Conservation (phyloP, 495 filamentous ascomycete genomes). For the Pyronema omphalodes region DNA sequence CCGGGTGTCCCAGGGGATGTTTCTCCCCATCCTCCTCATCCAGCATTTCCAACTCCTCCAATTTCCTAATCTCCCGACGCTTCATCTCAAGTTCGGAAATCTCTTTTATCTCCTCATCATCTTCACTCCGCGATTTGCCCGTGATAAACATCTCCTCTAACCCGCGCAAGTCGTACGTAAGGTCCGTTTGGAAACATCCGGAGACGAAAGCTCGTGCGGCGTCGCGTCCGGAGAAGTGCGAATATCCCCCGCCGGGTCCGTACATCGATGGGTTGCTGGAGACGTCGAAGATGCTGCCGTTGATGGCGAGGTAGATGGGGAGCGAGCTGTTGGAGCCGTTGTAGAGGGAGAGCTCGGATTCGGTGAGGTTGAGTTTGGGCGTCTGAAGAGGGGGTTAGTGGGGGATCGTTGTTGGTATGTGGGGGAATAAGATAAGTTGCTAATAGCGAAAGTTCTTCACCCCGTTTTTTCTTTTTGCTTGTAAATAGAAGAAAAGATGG, state of each 20-base stretch:
- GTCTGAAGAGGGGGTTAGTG: background rate
- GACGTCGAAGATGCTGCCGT: slow-evolving; percentile 91
- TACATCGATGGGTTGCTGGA: slow-evolving; percentile 54
- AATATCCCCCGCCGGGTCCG: slow-evolving; percentile 77
- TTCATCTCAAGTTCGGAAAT: slow-evolving; percentile 35
- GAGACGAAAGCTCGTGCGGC: slow-evolving; percentile 86
- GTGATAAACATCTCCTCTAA: slow-evolving; percentile 82
- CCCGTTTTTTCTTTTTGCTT: too few relatives aligned
- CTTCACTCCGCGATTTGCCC: slow-evolving; percentile 41
- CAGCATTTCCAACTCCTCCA: slow-evolving; percentile 31
- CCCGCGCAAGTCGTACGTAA: slow-evolving; percentile 62
- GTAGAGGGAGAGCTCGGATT: slow-evolving; percentile 49
- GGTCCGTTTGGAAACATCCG: slow-evolving; percentile 80
- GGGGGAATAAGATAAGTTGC: too few relatives aligned
- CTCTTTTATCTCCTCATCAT: slow-evolving; percentile 33
- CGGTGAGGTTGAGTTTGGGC: slow-evolving; percentile 36
- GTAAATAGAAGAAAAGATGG: too few relatives aligned
- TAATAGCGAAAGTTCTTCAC: too few relatives aligned
- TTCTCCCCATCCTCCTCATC: slow-evolving; percentile 40
- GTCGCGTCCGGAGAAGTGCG: slow-evolving; percentile 72
- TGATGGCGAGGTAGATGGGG: slow-evolving; percentile 82
- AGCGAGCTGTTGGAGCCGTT: slow-evolving; percentile 55
- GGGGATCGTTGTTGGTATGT: too few relatives aligned
- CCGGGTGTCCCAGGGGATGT: slow-evolving; percentile 15
- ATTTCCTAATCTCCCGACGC: slow-evolving; percentile 21